Conservation (phyloP, 306 rosid species). For the Cucurbita pepo region DNA sequence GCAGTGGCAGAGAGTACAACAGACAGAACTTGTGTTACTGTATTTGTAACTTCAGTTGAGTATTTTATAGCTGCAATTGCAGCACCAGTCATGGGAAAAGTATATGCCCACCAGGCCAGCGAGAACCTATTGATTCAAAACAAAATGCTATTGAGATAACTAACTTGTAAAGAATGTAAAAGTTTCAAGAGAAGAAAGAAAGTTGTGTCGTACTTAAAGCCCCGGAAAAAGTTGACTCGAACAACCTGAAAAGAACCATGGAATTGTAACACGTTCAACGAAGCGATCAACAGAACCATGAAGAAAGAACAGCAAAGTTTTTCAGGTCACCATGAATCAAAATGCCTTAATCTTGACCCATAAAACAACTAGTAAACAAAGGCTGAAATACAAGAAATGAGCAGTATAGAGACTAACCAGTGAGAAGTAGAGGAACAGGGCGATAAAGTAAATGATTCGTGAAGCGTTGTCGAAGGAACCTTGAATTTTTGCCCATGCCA, state of each 20-base stretch:
- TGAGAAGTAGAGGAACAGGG: constrained; percentile 77
- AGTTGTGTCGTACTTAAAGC: constrained; percentile 31
- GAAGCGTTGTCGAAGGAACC: constrained; percentile 68
- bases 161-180: background rate
- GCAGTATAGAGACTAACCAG: constrained; percentile 27
- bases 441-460: constrained; percentile 60
- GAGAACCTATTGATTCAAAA: constrained; percentile 46
- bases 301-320: background rate
- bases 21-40: constrained; percentile 35
- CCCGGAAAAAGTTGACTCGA: constrained; percentile 13
- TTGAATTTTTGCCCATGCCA: constrained; percentile 82
- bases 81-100: constrained; percentile 97
- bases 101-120: constrained; percentile 96
- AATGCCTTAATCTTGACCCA: background rate
- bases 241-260: constrained; percentile 47
- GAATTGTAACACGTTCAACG: background rate
- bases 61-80: constrained; percentile 82
- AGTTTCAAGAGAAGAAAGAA: background rate
- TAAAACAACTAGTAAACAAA: background rate
- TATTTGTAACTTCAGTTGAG: constrained; percentile 46
- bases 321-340: background rate
- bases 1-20: constrained; percentile 31
- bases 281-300: background rate
- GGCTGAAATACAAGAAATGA: background rate
- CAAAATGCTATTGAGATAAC: background rate